phyloP scores from a whole-genome alignment of 2,329 filamentous ascomycete species.

The Alternaria gaisen region DNA sequence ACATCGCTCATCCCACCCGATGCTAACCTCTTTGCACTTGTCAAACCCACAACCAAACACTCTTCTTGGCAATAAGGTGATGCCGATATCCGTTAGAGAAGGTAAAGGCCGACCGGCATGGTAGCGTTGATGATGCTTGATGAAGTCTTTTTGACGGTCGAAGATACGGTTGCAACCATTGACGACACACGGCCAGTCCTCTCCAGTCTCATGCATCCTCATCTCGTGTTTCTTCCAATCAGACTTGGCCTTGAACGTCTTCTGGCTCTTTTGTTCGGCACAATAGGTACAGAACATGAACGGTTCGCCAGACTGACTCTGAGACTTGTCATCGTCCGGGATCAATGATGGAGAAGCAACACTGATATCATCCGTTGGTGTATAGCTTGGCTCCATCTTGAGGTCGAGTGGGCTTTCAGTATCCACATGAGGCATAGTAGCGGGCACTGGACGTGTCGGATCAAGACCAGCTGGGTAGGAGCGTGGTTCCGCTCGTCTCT shows the following conservation, averaged over 20 bases:
- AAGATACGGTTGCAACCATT: slow-evolving; percentile 48
- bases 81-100: slow-evolving; percentile 47
- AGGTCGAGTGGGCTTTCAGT: slow-evolving; percentile 43
- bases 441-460: slow-evolving; percentile 43
- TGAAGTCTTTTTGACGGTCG: slow-evolving; percentile 50
- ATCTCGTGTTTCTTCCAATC: slow-evolving; percentile 54
- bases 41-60: slow-evolving; percentile 53
- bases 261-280: slow-evolving; percentile 45
- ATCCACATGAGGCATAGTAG: slow-evolving; percentile 44
- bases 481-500: slow-evolving; percentile 42
- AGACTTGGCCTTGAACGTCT: slow-evolving; percentile 51
- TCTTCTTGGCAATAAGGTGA: slow-evolving; percentile 43
- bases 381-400: slow-evolving; percentile 40
- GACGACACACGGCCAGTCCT: slow-evolving; percentile 50
- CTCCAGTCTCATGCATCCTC: slow-evolving; percentile 51
- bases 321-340: slow-evolving; percentile 31
- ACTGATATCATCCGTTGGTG: slow-evolving; percentile 45
- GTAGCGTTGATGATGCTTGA: slow-evolving; percentile 50
- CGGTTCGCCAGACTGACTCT: slow-evolving; percentile 41
- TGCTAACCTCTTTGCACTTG: slow-evolving; percentile 51
- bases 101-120: slow-evolving; percentile 48
- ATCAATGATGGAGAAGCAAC: slow-evolving; percentile 37
- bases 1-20: slow-evolving; percentile 51
- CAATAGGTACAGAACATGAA: slow-evolving; percentile 53
- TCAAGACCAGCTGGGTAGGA: slow-evolving; percentile 48